These are phyloP conservation scores for Metschnikowia orientalis DNA, from an alignment of 805 yeast genomes.

Conservation along the genomic window DNA sequence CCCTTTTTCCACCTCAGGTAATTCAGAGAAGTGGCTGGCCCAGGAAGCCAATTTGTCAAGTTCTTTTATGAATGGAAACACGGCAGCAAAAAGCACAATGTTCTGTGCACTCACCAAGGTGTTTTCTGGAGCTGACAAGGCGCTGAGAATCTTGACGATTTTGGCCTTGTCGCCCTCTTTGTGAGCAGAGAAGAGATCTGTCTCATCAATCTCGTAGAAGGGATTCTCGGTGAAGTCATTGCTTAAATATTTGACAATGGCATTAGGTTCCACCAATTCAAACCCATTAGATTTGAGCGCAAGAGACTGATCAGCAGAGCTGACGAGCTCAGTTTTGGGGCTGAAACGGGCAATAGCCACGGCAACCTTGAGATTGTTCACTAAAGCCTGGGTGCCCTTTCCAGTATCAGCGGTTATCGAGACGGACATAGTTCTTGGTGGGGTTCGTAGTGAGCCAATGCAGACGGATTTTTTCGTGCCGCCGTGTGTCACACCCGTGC, in stretches of 20 bases:
- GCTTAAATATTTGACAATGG: slow-evolving; percentile 62
- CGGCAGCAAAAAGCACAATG: slow-evolving; percentile 55
- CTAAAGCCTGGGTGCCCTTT: slow-evolving; percentile 19
- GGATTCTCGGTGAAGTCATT: slow-evolving; percentile 40
- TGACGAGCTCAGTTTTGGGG: slow-evolving; percentile 15
- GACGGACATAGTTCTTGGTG: slow-evolving; percentile 11
- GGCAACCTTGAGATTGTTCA: slow-evolving; percentile 24
- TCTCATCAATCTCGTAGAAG: slow-evolving; percentile 42
- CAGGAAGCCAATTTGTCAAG: slow-evolving; percentile 25
- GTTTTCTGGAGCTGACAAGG: slow-evolving; percentile 13
- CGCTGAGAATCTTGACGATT: slow-evolving; percentile 11
- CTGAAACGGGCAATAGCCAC: slow-evolving; percentile 20
- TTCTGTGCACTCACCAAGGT: slow-evolving; percentile 44
- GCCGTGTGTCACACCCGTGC: slow-evolving; percentile 9
- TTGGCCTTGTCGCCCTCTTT: slow-evolving; percentile 30
- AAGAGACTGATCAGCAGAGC: slow-evolving; percentile 23
- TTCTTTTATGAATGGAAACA: slow-evolving; percentile 41
- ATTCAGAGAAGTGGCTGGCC: slow-evolving; percentile 38
- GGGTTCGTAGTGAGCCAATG: too few species aligned
- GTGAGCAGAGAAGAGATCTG: slow-evolving; percentile 37
- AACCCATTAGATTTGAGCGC: slow-evolving; percentile 35
- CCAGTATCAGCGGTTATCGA: slow-evolving; percentile 17
- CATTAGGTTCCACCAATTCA: slow-evolving; percentile 59
- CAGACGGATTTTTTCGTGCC: slow-evolving; percentile 1
- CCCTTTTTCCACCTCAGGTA: slow-evolving; percentile 42